Base-by-base conservation (phyloP, 345 rosid genomes). In the Clarkia xantiana region DNA sequence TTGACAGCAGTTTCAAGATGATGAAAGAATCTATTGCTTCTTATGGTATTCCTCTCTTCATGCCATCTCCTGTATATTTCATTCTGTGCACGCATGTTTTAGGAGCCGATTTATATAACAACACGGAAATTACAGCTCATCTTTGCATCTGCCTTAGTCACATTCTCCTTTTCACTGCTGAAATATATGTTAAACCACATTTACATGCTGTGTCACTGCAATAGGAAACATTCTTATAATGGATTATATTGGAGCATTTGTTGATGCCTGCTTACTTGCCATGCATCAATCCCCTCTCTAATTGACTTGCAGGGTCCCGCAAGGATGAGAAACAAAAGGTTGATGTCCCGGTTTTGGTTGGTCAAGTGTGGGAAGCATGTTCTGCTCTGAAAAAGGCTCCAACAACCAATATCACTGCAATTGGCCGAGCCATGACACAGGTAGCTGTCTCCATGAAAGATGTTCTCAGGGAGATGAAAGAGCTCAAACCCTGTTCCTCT, bases 381-480 rank as follows among this genome's bases (percentile, higher is more conserved):
- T 60, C 81, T 44, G 64, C 81, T 62, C 81, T 90, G 42, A 79
- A 86, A 76, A 91, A 86, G 74, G 68, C 75, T 53, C 89, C 96
- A 44, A 57, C 81, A 11, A 69, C 96, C 53, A 83, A 90, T 62
- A 72, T 83, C 34, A 73, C 62, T 9, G 94, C 89, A 3, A 71
- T 90, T 48, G 94, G 96, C 14, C 82, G 96, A 34, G 84, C 76
- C 49, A 79, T 91, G 70, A 77, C 93, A 2, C 81, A 79, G 61
- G 80, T 86, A 62, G 96, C 93, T 5, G 86, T 83, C 54, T 79
- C 93, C 9, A 64, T 86, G 71, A 86, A 84, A 69, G 96, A 91
- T 71, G 98, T 83, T 63, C 76, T 91, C 56, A 81, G 94, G 18
- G 96, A 91, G 80, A 78, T 91, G 86, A 79, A 86, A 53, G 98